Evolutionary conservation across 768 basidiomycete genomes (phyloP), one percentile per base, ranked within the genome.

Genomic region (Termitomyces sp.): DNA sequence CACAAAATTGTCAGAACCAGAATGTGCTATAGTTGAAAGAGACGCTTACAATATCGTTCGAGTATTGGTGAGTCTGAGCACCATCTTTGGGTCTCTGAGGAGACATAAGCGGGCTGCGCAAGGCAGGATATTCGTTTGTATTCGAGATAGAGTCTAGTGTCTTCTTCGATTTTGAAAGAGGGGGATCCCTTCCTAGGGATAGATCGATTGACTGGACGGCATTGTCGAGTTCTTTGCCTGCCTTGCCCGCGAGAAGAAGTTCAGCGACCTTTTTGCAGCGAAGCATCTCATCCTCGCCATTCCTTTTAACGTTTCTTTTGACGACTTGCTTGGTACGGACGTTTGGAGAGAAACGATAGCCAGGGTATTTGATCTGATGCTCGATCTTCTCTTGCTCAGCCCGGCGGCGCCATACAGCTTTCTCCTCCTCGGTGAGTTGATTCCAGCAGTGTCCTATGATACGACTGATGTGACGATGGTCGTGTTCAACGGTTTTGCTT

Each of bases 381-480:
- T 77, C 74, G 3, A 69, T 56, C 63, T 85, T 84, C 64, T 82
- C 84, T 13, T 74, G 66, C 22, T 78, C 75, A 3, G 85, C 83
- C 66, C 73, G 78, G 58, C 70, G 67, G 29, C 75, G 74, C 78
- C 79, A 86, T n/a, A 73, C 61, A 46, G 72, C 68, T 64, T 82
- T 84, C 51, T 83, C 79, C 1, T 68, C 60, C 22, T 79, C 78
- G 1, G 82, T 67, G 57, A 86, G 71, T 42, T 71, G 71, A 56
- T 79, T 78, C 85, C 85, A 86, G 65, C 76, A 77, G 39, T 77
- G 72, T 0, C 76, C 84, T 36, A 80, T 74, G 64, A 82, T 80
- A 56, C 80, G 77, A 46, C 82, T 83, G 64, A 85, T 81, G 57
- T 82, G 78, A 31, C 82, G 73, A 63, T 84, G 79, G 64, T 86